A percentile compares a stretch with the other conserved stretches of the same genome.
phyloP scores from a whole-genome alignment of 805 yeast genomes.

The Saccharomycodes ludwigii region DNA sequence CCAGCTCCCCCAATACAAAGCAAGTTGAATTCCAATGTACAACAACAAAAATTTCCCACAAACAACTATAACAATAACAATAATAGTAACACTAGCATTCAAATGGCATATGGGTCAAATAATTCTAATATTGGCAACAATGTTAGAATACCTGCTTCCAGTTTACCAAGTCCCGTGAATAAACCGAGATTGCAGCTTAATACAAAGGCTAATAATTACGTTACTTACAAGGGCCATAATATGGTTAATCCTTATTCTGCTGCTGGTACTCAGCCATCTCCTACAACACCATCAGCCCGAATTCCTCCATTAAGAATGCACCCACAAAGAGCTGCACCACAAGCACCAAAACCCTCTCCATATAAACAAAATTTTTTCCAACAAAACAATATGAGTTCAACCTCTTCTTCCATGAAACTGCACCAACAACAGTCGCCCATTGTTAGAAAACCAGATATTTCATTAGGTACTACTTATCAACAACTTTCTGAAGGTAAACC shows the following conservation, averaged over 20 bases:
- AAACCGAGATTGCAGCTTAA: too few relatives aligned
- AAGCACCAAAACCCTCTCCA: slow-evolving; percentile 4
- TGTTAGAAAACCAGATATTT: slow-evolving; percentile 15
- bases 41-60: slow-evolving; percentile 3
- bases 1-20: slow-evolving; percentile 38
- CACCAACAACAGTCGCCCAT: slow-evolving; percentile 19
- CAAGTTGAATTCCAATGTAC: neutral
- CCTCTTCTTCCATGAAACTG: slow-evolving; percentile 17
- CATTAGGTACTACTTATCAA: slow-evolving; percentile 6
- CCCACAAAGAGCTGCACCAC: slow-evolving; percentile 17
- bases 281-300: slow-evolving; percentile 5
- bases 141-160: too few relatives aligned
- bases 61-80: neutral
- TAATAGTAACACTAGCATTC: neutral
- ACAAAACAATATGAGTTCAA: slow-evolving; percentile 16
- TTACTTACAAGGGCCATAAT: slow-evolving; percentile 13
- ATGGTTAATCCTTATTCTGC: slow-evolving; percentile 14
- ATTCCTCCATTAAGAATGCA: slow-evolving; percentile 11
- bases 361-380: slow-evolving; percentile 12
- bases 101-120: neutral
- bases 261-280: slow-evolving; percentile 6
- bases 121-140: neutral
- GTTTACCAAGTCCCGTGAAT: too few relatives aligned
- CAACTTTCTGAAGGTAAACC: neutral
- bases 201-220: too few relatives aligned